phyloP scores from a whole-genome alignment of 2,329 filamentous ascomycete genomes.

The Didymella lethalis region DNA sequence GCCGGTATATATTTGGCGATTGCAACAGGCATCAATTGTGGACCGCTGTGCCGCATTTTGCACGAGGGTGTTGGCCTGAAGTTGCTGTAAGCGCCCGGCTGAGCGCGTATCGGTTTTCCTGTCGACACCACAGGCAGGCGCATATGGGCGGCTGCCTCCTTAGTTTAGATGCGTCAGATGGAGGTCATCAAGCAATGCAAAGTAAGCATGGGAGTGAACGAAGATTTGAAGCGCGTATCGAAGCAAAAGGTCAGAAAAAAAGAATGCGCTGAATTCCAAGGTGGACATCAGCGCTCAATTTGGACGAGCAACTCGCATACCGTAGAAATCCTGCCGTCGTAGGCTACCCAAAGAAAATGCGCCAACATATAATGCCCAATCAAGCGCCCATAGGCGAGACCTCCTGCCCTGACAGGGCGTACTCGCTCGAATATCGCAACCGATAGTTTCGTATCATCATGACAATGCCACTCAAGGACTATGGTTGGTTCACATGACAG shows the following conservation, averaged over 20 bases:
- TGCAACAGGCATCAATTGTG: conserved; percentile 7
- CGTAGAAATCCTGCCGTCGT: background rate
- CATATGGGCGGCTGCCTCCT: background rate
- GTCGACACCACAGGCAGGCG: background rate
- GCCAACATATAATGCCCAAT: background rate
- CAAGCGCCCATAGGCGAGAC: background rate
- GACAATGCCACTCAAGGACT: background rate
- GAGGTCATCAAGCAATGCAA: background rate
- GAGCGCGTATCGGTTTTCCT: conserved; percentile 4
- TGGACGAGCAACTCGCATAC: no score
- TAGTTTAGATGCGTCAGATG: background rate
- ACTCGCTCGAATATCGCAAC: conserved; percentile 1
- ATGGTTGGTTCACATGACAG: conserved; percentile 43
- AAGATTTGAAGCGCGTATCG: background rate
- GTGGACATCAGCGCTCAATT: background rate
- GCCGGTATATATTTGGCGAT: background rate
- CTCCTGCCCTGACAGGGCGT: background rate
- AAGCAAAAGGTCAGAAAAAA: background rate
- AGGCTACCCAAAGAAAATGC: background rate
- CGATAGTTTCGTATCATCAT: conserved; percentile 9
- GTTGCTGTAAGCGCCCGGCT: conserved; percentile 16
- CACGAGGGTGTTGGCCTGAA: conserved; percentile 1
- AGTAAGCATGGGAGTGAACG: background rate
- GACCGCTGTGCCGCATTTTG: conserved; percentile 16
- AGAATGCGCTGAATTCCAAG: background rate